These are phyloP conservation scores for Euphrasia confusa DNA, from an alignment of 257 asterid genomes.

Conservation along the genomic window DNA sequence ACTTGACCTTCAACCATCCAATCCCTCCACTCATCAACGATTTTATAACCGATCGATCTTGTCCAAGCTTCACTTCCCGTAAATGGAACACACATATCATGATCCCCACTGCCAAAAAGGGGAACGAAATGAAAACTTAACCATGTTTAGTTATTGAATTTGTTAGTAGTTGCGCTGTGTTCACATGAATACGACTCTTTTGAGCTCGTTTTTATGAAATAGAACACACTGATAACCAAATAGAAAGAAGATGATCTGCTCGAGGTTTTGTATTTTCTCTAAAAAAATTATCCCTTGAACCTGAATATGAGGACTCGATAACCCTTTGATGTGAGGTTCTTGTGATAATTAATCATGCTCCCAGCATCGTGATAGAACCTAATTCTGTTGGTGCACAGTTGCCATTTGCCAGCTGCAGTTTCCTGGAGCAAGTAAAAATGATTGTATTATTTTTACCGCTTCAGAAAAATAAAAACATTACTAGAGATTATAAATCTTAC, in stretches of 20 bases:
- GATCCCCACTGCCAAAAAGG: constrained; percentile 72
- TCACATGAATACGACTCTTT: too few relatives aligned
- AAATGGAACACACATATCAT: constrained; percentile 93
- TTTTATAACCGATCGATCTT: constrained; percentile 71
- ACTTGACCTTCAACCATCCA: constrained; percentile 70
- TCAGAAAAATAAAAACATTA: constrained; percentile 1
- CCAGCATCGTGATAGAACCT: constrained; percentile 66
- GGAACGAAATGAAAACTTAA: neutral
- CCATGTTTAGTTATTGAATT: too few relatives aligned
- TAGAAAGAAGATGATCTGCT: too few relatives aligned
- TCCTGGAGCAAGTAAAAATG: constrained; percentile 33
- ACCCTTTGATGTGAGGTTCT: constrained; percentile 74
- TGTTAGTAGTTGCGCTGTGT: too few relatives aligned
- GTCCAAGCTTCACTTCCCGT: constrained; percentile 96
- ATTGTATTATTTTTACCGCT: constrained; percentile 14
- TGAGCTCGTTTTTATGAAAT: too few relatives aligned
- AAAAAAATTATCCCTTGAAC: constrained; percentile 21
- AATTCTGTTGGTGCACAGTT: constrained; percentile 64
- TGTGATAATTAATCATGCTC: constrained; percentile 92
- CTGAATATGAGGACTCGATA: constrained; percentile 83
- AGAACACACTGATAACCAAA: too few relatives aligned
- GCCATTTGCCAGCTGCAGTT: constrained; percentile 50
- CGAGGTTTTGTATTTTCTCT: too few relatives aligned
- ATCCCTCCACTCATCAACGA: constrained; percentile 75
- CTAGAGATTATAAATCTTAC: constrained; percentile 41